phyloP scores from a whole-genome alignment of 1,284 basidiomycete species.

The Agroathelia rolfsii region DNA sequence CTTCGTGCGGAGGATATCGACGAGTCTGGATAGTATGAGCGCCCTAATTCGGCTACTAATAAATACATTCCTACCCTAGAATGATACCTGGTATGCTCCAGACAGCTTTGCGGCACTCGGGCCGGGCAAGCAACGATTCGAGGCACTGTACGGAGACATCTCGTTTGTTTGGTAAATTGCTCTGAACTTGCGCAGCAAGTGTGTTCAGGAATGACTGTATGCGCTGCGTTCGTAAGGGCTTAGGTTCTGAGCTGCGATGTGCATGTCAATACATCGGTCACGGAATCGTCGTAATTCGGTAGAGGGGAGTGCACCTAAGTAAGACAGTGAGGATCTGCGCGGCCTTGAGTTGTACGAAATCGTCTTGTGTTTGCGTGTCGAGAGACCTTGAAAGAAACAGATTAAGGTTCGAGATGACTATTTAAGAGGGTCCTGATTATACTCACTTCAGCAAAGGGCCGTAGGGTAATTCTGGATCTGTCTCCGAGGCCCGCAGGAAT shows the following conservation, averaged over 20 bases:
- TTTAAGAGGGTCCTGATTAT: too few species aligned
- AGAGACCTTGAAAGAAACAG: constrained; percentile 43
- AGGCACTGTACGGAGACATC: constrained; percentile 89
- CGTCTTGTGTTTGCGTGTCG: constrained; percentile 83
- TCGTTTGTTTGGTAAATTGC: constrained; percentile 56
- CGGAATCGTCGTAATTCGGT: constrained; percentile 1
- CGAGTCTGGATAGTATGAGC: too few species aligned
- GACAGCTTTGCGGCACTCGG: constrained; percentile 65
- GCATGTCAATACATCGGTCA: constrained; percentile 1
- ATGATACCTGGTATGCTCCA: constrained; percentile 65
- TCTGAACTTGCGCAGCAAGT: constrained; percentile 57
- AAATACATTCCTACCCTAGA: constrained; percentile 36
- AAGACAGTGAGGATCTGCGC: constrained; percentile 84
- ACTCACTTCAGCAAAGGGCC: constrained; percentile 71
- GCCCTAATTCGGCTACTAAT: too few species aligned
- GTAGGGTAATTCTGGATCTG: constrained; percentile 77
- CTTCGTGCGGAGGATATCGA: constrained; percentile 69
- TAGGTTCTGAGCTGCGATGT: constrained; percentile 40
- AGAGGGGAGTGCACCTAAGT: constrained; percentile 44
- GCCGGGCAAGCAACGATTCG: constrained; percentile 75
- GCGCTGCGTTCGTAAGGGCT: constrained; percentile 42
- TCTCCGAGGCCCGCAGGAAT: constrained; percentile 50
- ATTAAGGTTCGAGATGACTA: constrained; percentile 10
- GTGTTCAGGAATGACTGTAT: constrained; percentile 60
- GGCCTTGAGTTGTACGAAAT: constrained; percentile 87